phyloP scores from a whole-genome alignment of 1,284 basidiomycete species.

The Cystobasidium slooffiae region DNA sequence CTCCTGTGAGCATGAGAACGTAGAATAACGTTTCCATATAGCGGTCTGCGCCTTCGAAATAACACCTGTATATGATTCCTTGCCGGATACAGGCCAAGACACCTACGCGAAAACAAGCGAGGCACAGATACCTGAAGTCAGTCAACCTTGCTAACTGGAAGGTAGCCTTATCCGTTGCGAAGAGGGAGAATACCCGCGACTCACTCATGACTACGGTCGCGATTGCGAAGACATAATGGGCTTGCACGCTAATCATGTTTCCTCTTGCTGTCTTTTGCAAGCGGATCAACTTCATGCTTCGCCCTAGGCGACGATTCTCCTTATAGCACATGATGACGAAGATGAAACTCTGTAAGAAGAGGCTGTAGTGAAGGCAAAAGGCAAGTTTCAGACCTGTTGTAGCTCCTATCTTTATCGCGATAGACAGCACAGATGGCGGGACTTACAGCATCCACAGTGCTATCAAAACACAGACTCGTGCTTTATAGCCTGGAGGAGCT shows the following conservation, averaged over 20 bases:
- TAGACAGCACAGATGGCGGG: too few relatives aligned
- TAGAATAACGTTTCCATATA: background rate
- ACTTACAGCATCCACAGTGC: background rate
- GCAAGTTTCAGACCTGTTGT: too few relatives aligned
- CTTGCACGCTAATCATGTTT: background rate
- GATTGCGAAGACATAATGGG: background rate
- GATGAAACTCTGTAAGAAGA: background rate
- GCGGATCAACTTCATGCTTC: conserved; percentile 2
- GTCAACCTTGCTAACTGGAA: too few relatives aligned
- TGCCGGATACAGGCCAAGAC: background rate
- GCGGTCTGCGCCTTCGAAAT: background rate
- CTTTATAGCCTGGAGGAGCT: background rate
- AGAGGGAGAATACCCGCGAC: background rate
- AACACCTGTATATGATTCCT: background rate
- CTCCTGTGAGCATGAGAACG: background rate
- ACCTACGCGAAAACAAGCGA: background rate
- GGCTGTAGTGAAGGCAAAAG: background rate
- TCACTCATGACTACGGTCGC: background rate
- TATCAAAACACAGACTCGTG: background rate
- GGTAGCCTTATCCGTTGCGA: too few relatives aligned
- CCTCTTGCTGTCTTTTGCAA: background rate
- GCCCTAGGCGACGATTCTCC: background rate
- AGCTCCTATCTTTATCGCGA: too few relatives aligned
- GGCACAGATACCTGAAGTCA: background rate
- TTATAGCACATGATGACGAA: background rate